Conservation (phyloP, 2,329 filamentous ascomycete species). For the Fusarium sp. region DNA sequence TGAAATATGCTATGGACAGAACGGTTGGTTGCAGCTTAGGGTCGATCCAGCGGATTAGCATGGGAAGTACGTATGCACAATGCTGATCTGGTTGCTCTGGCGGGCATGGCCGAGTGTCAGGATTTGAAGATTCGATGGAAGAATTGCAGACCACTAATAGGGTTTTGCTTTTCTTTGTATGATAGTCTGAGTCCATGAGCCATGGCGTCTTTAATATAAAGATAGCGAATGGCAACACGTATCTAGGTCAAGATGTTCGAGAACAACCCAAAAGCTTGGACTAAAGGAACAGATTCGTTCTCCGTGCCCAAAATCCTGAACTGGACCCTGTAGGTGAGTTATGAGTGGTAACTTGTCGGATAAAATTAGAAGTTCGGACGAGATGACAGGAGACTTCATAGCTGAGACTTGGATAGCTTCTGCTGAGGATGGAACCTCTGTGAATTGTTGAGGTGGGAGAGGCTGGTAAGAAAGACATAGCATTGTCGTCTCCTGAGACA, state of each 20-base stretch:
- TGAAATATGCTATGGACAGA: background rate
- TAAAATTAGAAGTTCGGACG: conserved; percentile 31
- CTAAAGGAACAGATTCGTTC: background rate
- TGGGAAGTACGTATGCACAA: background rate
- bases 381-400: conserved; percentile 7
- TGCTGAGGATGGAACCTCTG: background rate
- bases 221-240: conserved; percentile 11
- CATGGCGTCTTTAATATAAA: background rate
- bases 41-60: conserved; percentile 10
- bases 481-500: conserved; percentile 31
- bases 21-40: conserved; percentile 34
- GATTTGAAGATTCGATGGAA: conserved; percentile 3
- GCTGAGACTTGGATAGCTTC: conserved; percentile 2
- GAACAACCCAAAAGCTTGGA: conserved; percentile 31
- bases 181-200: conserved; percentile 3
- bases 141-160: background rate
- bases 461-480: conserved; percentile 9
- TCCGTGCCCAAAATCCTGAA: conserved; percentile 7
- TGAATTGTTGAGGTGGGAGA: conserved; percentile 2
- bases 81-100: conserved; percentile 5
- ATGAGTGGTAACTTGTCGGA: conserved; percentile 1
- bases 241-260: conserved; percentile 22
- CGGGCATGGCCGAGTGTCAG: conserved; percentile 9
- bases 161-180: conserved; percentile 29
- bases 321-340: conserved; percentile 20